Conservation (phyloP, 129 eudicot species). For the Tanacetum coccineum region DNA sequence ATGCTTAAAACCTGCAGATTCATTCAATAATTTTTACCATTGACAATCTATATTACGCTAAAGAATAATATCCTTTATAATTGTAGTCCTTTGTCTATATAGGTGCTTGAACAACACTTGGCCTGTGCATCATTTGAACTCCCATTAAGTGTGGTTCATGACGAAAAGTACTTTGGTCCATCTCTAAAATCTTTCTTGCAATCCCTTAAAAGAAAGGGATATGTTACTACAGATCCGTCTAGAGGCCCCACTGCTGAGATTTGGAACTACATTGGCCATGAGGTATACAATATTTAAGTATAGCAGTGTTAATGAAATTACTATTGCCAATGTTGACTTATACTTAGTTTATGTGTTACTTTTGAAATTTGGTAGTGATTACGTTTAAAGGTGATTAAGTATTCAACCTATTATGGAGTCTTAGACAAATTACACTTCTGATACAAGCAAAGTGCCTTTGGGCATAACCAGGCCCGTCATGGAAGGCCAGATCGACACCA, state of each 20-base stretch:
- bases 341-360: no score
- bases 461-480: no score
- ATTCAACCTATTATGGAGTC: no score
- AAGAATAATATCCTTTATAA: neutral
- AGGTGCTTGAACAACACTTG: constrained; percentile 87
- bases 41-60: neutral
- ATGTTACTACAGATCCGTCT: constrained; percentile 50
- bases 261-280: constrained; percentile 87
- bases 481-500: no score
- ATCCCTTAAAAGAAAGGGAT: constrained; percentile 57
- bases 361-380: no score
- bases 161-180: constrained; percentile 78
- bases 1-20: constrained; percentile 80
- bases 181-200: constrained; percentile 41
- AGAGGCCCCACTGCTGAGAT: constrained; percentile 42
- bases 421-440: no score
- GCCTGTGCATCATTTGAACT: constrained; percentile 84
- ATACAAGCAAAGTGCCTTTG: no score
- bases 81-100: constrained; percentile 14
- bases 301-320: neutral
- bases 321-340: constrained; percentile 4
- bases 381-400: no score
- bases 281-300: constrained; percentile 40
- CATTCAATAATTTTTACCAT: no score
- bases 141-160: constrained; percentile 70